These are phyloP conservation scores for Talaromyces sp. DNA, from an alignment of 2,329 filamentous ascomycete species.

Conservation along the genomic window DNA sequence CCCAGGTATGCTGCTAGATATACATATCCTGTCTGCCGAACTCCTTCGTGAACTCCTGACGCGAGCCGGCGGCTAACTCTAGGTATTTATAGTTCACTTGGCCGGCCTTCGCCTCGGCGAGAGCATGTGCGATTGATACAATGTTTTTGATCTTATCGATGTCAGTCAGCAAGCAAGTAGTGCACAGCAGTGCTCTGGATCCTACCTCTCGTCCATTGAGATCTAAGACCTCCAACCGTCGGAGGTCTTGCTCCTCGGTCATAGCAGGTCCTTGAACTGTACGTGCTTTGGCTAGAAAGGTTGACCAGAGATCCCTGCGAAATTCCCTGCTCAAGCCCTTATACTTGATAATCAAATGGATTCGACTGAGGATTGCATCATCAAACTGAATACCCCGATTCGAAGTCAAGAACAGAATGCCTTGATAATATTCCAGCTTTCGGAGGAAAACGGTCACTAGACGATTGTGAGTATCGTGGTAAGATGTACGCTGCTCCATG, in stretches of 20 bases:
- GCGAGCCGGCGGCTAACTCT: conserved; percentile 13
- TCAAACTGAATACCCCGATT: conserved; percentile 42
- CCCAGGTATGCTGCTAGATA: conserved; percentile 7
- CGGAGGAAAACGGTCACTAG: conserved; percentile 42
- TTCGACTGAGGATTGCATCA: conserved; percentile 37
- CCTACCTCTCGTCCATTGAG: conserved; percentile 21
- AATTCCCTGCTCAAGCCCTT: conserved; percentile 26
- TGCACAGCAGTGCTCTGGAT: neutral
- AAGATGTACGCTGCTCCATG: conserved; percentile 21
- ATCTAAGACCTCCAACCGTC: conserved; percentile 9
- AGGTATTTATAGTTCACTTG: conserved; percentile 17
- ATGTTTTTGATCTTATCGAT: conserved; percentile 23
- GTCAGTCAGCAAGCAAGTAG: conserved; percentile 7
- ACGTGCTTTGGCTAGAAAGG: conserved; percentile 17
- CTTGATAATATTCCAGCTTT: conserved; percentile 42
- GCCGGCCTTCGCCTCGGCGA: conserved; percentile 12
- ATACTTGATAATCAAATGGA: conserved; percentile 39
- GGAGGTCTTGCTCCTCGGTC: conserved; percentile 9
- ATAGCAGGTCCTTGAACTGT: conserved; percentile 18
- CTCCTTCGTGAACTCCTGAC: conserved; percentile 15
- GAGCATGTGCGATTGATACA: conserved; percentile 17
- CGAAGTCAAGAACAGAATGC: conserved; percentile 44
- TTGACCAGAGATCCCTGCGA: conserved; percentile 36
- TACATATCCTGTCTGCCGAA: conserved; percentile 17
- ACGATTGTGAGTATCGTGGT: conserved; percentile 31